Conservation (phyloP, 2,329 filamentous ascomycete species). For the Rhynchosporium secalis region DNA sequence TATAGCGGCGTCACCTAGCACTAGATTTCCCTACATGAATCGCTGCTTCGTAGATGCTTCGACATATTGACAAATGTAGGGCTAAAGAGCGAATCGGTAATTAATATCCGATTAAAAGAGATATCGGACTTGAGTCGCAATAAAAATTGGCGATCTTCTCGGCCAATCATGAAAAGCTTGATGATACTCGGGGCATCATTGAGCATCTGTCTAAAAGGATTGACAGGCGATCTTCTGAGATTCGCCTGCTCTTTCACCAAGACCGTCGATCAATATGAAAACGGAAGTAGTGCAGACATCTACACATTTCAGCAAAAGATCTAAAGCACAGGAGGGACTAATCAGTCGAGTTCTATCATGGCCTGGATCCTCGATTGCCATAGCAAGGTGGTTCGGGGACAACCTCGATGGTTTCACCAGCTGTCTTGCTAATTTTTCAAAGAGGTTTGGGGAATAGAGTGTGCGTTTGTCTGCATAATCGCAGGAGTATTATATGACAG, state of each 20-base stretch:
- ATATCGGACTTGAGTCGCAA: slow-evolving; percentile 1
- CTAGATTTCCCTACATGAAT: too few relatives aligned
- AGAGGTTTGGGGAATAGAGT: slow-evolving; percentile 21
- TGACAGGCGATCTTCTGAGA: slow-evolving; percentile 15
- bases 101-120: neutral
- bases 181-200: neutral
- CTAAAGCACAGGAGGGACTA: slow-evolving; percentile 8
- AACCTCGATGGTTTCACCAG: slow-evolving; percentile 4
- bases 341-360: slow-evolving; percentile 16
- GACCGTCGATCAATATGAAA: slow-evolving; percentile 18
- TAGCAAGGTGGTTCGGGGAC: slow-evolving; percentile 13
- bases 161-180: slow-evolving; percentile 19
- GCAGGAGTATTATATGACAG: slow-evolving; percentile 22
- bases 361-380: slow-evolving; percentile 12
- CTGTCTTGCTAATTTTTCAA: slow-evolving; percentile 20
- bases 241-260: slow-evolving; percentile 21
- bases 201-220: slow-evolving; percentile 2
- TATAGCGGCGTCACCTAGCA: too few relatives aligned
- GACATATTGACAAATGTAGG: slow-evolving; percentile 20
- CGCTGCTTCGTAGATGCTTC: slow-evolving; percentile 5
- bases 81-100: slow-evolving; percentile 13
- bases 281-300: neutral
- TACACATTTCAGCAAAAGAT: slow-evolving; percentile 7
- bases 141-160: slow-evolving; percentile 14
- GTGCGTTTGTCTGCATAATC: slow-evolving; percentile 29